Evolutionary conservation across 1,139 yeast genomes (phyloP), one percentile per base, ranked within the genome.

Genomic region (Diutina pseudorugosa): DNA sequence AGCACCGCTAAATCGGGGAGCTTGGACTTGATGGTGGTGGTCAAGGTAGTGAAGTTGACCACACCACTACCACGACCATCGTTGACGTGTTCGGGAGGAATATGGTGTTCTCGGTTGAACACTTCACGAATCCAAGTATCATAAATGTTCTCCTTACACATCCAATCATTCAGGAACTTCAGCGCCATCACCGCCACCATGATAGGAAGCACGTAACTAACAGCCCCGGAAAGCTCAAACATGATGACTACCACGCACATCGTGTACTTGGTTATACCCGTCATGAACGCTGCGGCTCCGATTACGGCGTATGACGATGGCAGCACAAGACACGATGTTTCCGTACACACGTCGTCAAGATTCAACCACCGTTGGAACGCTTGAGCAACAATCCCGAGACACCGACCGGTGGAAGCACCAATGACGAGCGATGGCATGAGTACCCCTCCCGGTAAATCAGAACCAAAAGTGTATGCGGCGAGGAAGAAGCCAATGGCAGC

Each of bases 381-480:
- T 57, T 79, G 80, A 45, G 85, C 73, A 1, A 82, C 51, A 2
- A 83, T 71, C 0, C 96, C 96, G 6, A 84, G 59, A 5, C 83
- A 66, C 52, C 96, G 66, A 0, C 95, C 95, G 9, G 77, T 67
- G 1, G 83, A 67, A 0, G 87, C 94, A 2, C 95, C 95, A 18
- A 84, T 70, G 0, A 81, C 80, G 60, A 86, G 69, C 0, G 88
- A 78, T 0, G 95, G 94, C 79, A 83, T 79, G 54, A 86, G 66
- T 2, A 85, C 72, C 0, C 94, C 95, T 2, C 93, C 90, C 0
- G 95, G 94, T 7, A 85, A 69, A 41, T 75, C 72, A 0, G 81
- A 70, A 1, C 91, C 87, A 64, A 79, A 84, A 0, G 90, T 73
- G 57, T 82, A 81, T 0, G 86, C 74, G 0, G 87, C 71, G 16